A percentile compares a stretch with the other conserved stretches of the same genome.
Evolutionary conservation across 2,329 filamentous ascomycete genomes (phyloP).

Genomic region (Phialocephala sp.): DNA sequence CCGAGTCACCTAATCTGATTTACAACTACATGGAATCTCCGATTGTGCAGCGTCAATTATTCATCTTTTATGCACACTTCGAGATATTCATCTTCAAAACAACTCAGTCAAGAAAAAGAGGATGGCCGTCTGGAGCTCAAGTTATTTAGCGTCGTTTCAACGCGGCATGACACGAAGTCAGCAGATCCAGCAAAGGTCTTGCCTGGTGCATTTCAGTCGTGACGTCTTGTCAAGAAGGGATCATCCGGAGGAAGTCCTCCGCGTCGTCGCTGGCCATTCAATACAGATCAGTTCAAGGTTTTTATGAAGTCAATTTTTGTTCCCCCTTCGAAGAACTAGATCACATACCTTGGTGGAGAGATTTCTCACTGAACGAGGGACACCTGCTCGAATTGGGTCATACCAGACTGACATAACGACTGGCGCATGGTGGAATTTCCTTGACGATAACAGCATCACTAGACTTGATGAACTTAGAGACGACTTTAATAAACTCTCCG

Average conservation of each 20-base stretch:
- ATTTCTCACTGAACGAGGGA: too few relatives aligned
- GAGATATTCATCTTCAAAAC: not conserved
- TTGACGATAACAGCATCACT: too few relatives aligned
- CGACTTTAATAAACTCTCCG: too few relatives aligned
- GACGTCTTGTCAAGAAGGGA: slow-evolving; percentile 2
- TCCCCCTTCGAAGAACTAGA: too few relatives aligned
- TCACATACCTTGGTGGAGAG: too few relatives aligned
- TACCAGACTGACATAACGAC: too few relatives aligned
- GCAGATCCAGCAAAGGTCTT: not conserved
- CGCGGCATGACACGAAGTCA: not conserved
- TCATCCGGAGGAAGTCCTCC: slow-evolving; percentile 4
- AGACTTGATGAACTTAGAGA: too few relatives aligned
- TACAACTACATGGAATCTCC: not conserved
- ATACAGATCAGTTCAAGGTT: not conserved
- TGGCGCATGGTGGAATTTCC: too few relatives aligned
- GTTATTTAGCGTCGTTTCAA: not conserved
- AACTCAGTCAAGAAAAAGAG: not conserved
- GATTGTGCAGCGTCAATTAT: not conserved
- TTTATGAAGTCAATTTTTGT: not conserved
- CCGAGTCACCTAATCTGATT: too few relatives aligned
- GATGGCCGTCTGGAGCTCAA: not conserved
- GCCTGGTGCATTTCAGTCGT: not conserved
- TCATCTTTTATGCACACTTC: not conserved
- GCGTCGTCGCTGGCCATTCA: not conserved
- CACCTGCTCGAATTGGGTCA: too few relatives aligned